Percentiles rank a stretch among this genome's conserved stretches.
phyloP scores from a whole-genome alignment of 2,329 filamentous ascomycete genomes.

The Verticillium tricorpus region DNA sequence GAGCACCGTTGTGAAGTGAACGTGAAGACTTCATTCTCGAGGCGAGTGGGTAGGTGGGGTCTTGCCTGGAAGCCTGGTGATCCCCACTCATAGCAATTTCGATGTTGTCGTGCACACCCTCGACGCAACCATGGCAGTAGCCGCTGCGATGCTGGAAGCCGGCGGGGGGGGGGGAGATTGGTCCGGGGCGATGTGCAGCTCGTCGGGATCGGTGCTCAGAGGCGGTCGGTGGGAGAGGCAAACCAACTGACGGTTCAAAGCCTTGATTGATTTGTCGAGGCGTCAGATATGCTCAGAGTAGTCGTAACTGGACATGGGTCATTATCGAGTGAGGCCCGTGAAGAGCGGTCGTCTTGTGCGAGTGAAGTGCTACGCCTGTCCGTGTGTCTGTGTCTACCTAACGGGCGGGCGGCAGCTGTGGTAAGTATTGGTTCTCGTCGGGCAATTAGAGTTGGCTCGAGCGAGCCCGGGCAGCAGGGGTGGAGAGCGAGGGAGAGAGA shows the following conservation, averaged over 20 bases:
- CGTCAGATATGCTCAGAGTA: constrained; percentile 6
- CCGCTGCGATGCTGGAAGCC: background rate
- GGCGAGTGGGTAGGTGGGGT: constrained; percentile 6
- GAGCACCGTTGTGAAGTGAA: background rate
- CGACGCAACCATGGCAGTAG: constrained; percentile 13
- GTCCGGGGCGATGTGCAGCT: constrained; percentile 2
- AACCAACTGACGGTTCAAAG: background rate
- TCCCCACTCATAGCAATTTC: constrained; percentile 60
- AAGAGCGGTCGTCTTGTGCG: background rate
- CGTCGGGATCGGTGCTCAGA: background rate
- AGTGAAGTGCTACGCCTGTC: background rate
- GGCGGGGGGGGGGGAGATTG: constrained; percentile 3
- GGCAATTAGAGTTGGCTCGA: background rate
- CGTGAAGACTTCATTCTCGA: constrained; percentile 3
- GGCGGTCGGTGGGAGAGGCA: background rate
- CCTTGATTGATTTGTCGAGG: background rate
- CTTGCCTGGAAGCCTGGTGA: constrained; percentile 50
- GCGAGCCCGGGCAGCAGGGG: constrained; percentile 2
- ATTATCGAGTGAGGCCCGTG: constrained; percentile 12
- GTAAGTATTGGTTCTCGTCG: background rate
- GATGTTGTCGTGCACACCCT: constrained; percentile 13
- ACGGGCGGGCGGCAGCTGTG: background rate
- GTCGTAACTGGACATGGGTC: constrained; percentile 13
- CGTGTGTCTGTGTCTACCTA: background rate
- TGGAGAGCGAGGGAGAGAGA: background rate